Conservation (phyloP, 345 rosid species). For the Geranium brycei region DNA sequence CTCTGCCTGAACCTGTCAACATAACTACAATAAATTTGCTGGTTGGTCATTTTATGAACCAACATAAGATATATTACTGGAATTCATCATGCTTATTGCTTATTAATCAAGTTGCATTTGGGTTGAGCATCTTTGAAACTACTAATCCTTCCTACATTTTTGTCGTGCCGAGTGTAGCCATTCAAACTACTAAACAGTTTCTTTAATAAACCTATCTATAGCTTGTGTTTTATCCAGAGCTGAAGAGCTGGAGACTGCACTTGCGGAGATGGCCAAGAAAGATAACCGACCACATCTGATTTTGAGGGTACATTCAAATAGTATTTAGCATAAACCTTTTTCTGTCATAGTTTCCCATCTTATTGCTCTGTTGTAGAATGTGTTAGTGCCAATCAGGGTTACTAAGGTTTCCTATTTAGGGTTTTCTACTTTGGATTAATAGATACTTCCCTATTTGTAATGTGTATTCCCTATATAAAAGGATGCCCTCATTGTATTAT, state of each 20-base stretch:
- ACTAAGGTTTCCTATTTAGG: too few species aligned
- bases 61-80: neutral
- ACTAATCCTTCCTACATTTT: too few species aligned
- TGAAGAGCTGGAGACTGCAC: conserved; percentile 91
- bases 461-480: too few species aligned
- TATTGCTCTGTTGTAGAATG: too few species aligned
- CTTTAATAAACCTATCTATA: neutral
- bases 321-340: neutral
- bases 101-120: neutral
- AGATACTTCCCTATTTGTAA: too few species aligned
- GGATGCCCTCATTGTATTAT: too few species aligned
- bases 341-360: neutral
- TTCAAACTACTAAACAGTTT: neutral
- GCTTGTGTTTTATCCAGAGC: conserved; percentile 38
- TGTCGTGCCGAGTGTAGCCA: too few species aligned
- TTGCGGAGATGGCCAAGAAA: conserved; percentile 82
- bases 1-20: neutral
- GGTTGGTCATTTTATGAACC: neutral
- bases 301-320: conserved; percentile 43
- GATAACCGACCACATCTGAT: conserved; percentile 68
- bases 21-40: neutral
- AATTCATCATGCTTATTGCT: neutral
- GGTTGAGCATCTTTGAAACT: neutral
- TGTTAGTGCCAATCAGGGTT: too few species aligned
- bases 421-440: too few species aligned